Conservation (phyloP, 805 yeast genomes). For the Candida suzukii region DNA sequence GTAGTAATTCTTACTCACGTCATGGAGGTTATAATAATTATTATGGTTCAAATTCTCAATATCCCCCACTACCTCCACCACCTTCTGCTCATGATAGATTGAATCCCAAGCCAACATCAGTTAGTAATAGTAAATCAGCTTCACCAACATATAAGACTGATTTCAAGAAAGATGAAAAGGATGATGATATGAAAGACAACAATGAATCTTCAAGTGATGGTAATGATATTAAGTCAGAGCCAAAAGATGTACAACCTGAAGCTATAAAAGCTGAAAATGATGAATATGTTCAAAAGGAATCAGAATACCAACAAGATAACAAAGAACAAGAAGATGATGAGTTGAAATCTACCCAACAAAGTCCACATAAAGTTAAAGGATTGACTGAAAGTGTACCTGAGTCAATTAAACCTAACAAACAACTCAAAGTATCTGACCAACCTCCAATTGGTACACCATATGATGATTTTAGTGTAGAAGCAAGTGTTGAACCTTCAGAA, state of each 20-base stretch:
- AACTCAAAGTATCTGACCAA: background rate
- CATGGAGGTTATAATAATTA: background rate
- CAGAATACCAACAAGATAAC: background rate
- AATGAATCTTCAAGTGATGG: too few species aligned
- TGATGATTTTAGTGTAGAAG: background rate
- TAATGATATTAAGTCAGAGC: too few species aligned
- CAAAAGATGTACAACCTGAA: background rate
- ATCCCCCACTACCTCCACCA: background rate
- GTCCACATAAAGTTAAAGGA: background rate
- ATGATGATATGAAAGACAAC: too few species aligned
- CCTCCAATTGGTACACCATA: background rate
- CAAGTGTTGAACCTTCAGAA: background rate
- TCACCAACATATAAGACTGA: background rate
- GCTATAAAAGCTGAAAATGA: background rate
- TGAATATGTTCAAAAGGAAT: background rate
- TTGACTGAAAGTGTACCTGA: background rate
- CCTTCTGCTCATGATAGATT: background rate
- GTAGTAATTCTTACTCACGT: background rate
- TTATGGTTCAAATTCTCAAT: background rate
- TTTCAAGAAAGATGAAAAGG: slow-evolving; percentile 1
- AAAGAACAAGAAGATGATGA: background rate
- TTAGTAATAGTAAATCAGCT: background rate
- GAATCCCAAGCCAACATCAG: background rate
- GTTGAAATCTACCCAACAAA: background rate
- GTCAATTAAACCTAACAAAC: background rate